Conservation (phyloP, 257 asterid species). For the Gardenia jasminoides region DNA sequence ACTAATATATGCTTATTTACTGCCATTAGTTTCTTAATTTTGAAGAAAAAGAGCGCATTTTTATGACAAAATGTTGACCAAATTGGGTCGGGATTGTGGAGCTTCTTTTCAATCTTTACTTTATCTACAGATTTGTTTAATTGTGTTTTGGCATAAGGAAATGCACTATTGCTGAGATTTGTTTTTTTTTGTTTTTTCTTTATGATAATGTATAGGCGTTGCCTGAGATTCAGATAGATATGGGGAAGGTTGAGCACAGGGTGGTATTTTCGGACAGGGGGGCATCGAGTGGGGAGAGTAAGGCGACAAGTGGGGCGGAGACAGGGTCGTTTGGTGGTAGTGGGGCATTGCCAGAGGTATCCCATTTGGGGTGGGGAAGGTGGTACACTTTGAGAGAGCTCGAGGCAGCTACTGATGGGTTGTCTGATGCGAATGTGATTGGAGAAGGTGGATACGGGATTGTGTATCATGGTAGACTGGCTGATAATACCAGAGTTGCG, state of each 20-base stretch:
- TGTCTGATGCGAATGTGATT: slow-evolving; percentile 83
- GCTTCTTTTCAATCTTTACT: background rate
- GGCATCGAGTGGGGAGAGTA: slow-evolving; percentile 92
- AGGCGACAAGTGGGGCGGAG: slow-evolving; percentile 84
- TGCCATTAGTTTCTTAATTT: background rate
- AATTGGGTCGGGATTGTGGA: background rate
- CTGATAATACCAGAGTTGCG: slow-evolving; percentile 75
- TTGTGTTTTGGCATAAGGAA: background rate
- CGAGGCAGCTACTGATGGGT: slow-evolving; percentile 90
- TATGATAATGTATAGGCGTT: slow-evolving; percentile 44
- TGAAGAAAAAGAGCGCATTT: background rate
- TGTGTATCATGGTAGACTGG: slow-evolving; percentile 71
- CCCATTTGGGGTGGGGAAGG: slow-evolving; percentile 98
- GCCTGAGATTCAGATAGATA: slow-evolving; percentile 89
- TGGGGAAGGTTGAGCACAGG: slow-evolving; percentile 95
- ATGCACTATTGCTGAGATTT: background rate
- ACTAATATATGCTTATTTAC: background rate
- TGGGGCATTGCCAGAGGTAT: slow-evolving; percentile 88
- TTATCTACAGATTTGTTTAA: background rate
- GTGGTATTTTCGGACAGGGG: slow-evolving; percentile 84
- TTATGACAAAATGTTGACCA: background rate
- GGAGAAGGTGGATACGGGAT: slow-evolving; percentile 99
- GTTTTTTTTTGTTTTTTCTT: background rate
- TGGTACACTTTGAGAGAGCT: slow-evolving; percentile 98
- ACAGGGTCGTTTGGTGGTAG: slow-evolving; percentile 73